phyloP scores from a whole-genome alignment of 768 basidiomycete species.

The Mycena albidolilacea region DNA sequence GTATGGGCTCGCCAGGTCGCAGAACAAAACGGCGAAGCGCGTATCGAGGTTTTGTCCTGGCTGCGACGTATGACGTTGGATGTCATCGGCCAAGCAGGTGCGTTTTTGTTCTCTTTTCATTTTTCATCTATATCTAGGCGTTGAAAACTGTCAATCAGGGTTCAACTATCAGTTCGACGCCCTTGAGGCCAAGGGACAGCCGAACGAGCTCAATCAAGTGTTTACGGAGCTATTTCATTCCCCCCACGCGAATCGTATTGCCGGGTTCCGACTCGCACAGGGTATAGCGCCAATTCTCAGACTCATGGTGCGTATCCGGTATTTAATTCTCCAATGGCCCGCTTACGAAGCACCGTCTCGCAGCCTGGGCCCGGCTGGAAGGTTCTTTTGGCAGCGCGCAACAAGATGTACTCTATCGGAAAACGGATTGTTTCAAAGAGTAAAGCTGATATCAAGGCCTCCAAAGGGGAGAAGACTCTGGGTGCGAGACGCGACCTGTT shows the following conservation, averaged over 20 bases:
- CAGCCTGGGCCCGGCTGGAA: conserved; percentile 10
- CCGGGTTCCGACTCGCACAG: conserved; percentile 40
- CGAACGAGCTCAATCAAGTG: conserved; percentile 51
- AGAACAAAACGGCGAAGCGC: conserved; percentile 36
- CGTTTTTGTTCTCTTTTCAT: background rate
- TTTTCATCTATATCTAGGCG: too few relatives aligned
- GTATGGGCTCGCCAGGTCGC: conserved; percentile 46
- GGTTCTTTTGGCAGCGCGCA: conserved; percentile 40
- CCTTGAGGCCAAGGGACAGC: conserved; percentile 41
- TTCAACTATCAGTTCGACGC: conserved; percentile 56
- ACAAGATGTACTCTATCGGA: conserved; percentile 56
- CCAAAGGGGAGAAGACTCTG: conserved; percentile 36
- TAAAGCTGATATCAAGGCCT: conserved; percentile 49
- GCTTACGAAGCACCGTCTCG: background rate
- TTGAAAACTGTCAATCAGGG: conserved; percentile 42
- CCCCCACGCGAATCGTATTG: conserved; percentile 6
- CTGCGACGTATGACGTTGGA: conserved; percentile 55
- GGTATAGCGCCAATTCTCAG: conserved; percentile 46
- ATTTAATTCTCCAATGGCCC: conserved; percentile 46
- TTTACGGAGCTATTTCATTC: conserved; percentile 48
- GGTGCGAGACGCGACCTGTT: conserved; percentile 60
- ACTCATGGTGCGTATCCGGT: conserved; percentile 44
- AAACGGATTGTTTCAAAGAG: conserved; percentile 54
- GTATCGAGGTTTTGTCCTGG: conserved; percentile 52
- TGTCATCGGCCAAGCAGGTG: conserved; percentile 57